These are phyloP conservation scores for Yamadazyma sp. DNA, from an alignment of 1,139 yeast species.

Conservation along the genomic window DNA sequence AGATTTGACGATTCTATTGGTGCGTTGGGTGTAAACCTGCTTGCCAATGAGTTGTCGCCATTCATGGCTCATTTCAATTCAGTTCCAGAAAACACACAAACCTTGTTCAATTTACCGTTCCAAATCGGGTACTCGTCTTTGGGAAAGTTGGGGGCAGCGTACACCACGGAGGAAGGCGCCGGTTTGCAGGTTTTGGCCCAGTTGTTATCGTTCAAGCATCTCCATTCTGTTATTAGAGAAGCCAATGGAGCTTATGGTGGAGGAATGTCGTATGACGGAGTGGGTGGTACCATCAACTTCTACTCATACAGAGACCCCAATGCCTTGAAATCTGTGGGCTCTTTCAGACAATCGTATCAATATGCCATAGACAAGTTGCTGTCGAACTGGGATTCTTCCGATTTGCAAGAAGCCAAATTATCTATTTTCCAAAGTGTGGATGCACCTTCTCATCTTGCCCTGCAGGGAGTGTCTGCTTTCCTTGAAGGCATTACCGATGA, in stretches of 20 bases:
- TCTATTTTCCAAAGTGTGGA: conserved; percentile 89
- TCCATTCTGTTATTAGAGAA: conserved; percentile 90
- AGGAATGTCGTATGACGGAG: conserved; percentile 80
- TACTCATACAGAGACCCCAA: conserved; percentile 95
- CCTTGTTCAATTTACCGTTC: conserved; percentile 74
- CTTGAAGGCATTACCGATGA: conserved; percentile 74
- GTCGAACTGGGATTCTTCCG: conserved; percentile 49
- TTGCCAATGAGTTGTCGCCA: conserved; percentile 11
- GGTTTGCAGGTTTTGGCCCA: conserved; percentile 80
- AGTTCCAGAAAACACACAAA: conserved; percentile 19
- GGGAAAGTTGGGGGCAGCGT: conserved; percentile 67
- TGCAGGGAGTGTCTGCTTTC: conserved; percentile 71
- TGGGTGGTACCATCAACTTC: conserved; percentile 77
- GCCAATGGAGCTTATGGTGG: conserved; percentile 99
- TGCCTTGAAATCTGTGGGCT: conserved; percentile 64
- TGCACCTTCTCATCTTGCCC: conserved; percentile 80
- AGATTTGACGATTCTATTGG: conserved; percentile 29
- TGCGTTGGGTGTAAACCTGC: conserved; percentile 4
- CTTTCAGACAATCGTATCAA: conserved; percentile 57
- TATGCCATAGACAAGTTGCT: conserved; percentile 55
- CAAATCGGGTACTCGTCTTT: conserved; percentile 85
- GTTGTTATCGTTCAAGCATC: conserved; percentile 73
- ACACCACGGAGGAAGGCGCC: conserved; percentile 75
- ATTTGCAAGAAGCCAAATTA: conserved; percentile 85
- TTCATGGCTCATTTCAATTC: conserved; percentile 13